A percentile compares a stretch with the other conserved stretches of the same genome.
phyloP scores from a whole-genome alignment of 441 rosid genomes.

The Euphorbia corollata region DNA sequence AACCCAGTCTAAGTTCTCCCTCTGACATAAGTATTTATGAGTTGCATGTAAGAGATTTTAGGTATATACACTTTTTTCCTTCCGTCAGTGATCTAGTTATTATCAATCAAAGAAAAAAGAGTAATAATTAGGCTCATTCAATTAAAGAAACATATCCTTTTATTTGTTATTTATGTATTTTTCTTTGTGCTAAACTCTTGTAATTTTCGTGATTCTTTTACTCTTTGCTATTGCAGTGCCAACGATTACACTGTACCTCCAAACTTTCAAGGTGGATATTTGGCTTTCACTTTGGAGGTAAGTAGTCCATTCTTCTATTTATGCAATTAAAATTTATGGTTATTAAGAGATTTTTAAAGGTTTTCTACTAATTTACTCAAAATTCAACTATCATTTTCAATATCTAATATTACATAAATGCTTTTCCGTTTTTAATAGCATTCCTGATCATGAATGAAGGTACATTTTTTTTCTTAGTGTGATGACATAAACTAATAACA shows the following conservation, averaged over 20 bases:
- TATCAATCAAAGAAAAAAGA: slow-evolving; percentile 7
- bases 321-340: background rate
- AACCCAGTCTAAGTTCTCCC: slow-evolving; percentile 50
- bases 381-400: background rate
- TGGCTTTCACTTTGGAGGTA: slow-evolving; percentile 85
- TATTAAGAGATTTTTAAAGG: background rate
- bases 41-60: slow-evolving; percentile 90
- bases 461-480: background rate
- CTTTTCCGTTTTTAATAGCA: slow-evolving; percentile 2
- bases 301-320: slow-evolving; percentile 16
- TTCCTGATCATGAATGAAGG: background rate
- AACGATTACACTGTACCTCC: slow-evolving; percentile 55
- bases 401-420: background rate
- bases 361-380: background rate
- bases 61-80: slow-evolving; percentile 35
- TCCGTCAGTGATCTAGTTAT: slow-evolving; percentile 12
- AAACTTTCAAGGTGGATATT: slow-evolving; percentile 62
- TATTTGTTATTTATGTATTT: slow-evolving; percentile 9
- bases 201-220: slow-evolving; percentile 21
- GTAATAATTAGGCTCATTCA: background rate
- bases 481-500: background rate
- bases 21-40: slow-evolving; percentile 86
- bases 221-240: slow-evolving; percentile 47
- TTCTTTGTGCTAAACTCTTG: slow-evolving; percentile 14
- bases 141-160: slow-evolving; percentile 5